phyloP scores from a whole-genome alignment of 148 eudicot species.

The Silene uniflora region DNA sequence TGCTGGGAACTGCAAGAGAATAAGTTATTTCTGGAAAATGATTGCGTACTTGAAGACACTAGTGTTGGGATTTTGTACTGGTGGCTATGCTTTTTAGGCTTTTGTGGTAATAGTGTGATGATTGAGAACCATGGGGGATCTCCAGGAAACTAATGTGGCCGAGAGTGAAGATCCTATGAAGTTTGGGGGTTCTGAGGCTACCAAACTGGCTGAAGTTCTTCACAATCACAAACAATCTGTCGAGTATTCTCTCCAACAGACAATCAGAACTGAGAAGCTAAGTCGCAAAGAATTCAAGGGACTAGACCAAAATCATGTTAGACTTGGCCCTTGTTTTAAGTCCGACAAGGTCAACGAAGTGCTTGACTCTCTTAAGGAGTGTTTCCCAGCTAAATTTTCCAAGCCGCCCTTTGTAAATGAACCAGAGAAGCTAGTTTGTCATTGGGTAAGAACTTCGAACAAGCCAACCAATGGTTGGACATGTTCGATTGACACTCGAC shows the following conservation, averaged over 20 bases:
- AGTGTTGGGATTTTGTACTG: background rate
- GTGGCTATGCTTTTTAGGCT: background rate
- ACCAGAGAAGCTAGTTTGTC: constrained; percentile 23
- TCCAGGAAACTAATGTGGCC: constrained; percentile 37
- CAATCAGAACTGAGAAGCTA: constrained; percentile 3
- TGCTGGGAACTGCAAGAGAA: background rate
- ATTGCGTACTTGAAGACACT: background rate
- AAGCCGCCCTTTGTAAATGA: constrained; percentile 24
- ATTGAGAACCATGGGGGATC: constrained; percentile 49
- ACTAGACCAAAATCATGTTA: constrained; percentile 8
- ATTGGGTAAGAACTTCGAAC: constrained; percentile 25
- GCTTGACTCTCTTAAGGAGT: constrained; percentile 19
- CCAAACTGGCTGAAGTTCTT: constrained; percentile 14
- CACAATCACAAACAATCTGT: constrained; percentile 12
- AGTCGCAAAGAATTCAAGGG: constrained; percentile 6
- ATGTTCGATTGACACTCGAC: constrained; percentile 24
- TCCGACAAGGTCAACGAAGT: constrained; percentile 23
- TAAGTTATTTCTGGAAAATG: background rate
- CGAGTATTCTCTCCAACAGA: constrained; percentile 22
- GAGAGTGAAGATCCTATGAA: constrained; percentile 72
- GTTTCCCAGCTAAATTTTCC: constrained; percentile 21
- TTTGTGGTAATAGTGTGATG: background rate
- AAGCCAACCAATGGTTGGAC: constrained; percentile 30
- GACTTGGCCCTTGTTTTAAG: constrained; percentile 28
- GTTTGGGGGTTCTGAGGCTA: constrained; percentile 24